phyloP scores from a whole-genome alignment of 305 asterid species.

The Plantago coronopus region DNA sequence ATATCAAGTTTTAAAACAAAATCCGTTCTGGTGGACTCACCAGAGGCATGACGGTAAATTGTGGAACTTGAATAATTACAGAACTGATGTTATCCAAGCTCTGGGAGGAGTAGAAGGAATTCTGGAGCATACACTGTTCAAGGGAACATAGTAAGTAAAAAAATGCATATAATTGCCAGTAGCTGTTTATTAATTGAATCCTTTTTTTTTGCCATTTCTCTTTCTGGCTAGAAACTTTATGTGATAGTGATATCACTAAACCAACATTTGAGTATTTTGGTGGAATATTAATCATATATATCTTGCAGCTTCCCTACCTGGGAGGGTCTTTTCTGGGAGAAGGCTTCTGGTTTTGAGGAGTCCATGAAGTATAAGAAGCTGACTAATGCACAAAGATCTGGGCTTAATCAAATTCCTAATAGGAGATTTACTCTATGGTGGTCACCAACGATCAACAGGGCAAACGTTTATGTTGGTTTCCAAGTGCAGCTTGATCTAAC shows the following conservation, averaged over 20 bases:
- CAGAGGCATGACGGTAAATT: slow-evolving; percentile 97
- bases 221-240: neutral
- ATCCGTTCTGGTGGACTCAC: slow-evolving; percentile 99
- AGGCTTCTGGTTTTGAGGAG: slow-evolving; percentile 99
- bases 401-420: slow-evolving; percentile 96
- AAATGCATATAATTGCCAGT: neutral
- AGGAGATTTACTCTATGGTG: slow-evolving; percentile 99
- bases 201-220: neutral
- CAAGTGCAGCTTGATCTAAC: slow-evolving; percentile 99
- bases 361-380: slow-evolving; percentile 98
- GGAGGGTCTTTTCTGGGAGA: slow-evolving; percentile 99
- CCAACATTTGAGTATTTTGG: neutral
- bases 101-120: slow-evolving; percentile 99
- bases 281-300: slow-evolving; percentile 15
- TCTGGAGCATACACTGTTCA: slow-evolving; percentile 93
- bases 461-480: slow-evolving; percentile 97
- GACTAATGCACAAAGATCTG: slow-evolving; percentile 98
- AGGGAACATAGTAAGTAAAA: slow-evolving; percentile 90
- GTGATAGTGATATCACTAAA: too few species aligned
- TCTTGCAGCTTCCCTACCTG: slow-evolving; percentile 92
- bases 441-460: slow-evolving; percentile 98
- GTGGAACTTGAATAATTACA: slow-evolving; percentile 96
- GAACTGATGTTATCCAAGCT: slow-evolving; percentile 99
- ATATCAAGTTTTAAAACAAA: slow-evolving; percentile 96
- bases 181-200: neutral